These are phyloP conservation scores for Paulownia fortunei DNA, from an alignment of 257 asterid genomes.

Conservation along the genomic window DNA sequence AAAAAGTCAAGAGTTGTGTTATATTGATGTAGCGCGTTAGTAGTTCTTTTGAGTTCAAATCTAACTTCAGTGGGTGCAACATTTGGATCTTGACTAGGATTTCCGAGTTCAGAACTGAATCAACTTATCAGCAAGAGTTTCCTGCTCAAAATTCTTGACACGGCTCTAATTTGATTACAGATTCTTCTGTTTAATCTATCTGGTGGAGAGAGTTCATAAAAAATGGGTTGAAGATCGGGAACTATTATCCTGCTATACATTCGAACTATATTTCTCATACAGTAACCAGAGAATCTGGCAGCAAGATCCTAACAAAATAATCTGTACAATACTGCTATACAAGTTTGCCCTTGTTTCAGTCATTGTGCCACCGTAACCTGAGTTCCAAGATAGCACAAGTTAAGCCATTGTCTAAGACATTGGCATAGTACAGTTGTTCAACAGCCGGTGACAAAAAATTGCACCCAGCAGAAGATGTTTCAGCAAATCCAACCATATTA, in stretches of 20 bases:
- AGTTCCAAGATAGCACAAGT: not conserved
- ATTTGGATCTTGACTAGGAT: no score
- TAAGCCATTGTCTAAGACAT: not conserved
- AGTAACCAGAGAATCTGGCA: slow-evolving; percentile 27
- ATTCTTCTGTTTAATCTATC: not conserved
- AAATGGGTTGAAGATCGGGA: not conserved
- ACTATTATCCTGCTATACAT: slow-evolving; percentile 48
- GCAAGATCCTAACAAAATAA: slow-evolving; percentile 37
- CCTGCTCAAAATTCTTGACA: not conserved
- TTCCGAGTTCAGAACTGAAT: no score
- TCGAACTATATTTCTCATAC: slow-evolving; percentile 27
- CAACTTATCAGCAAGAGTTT: no score
- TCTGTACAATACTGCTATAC: slow-evolving; percentile 54
- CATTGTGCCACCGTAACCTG: not conserved
- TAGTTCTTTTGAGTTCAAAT: no score
- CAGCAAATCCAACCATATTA: no score
- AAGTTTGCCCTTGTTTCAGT: not conserved
- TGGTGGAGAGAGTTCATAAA: not conserved
- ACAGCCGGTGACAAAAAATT: not conserved
- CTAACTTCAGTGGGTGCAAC: no score
- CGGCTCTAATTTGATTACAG: not conserved
- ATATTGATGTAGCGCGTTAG: no score
- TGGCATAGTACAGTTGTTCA: not conserved
- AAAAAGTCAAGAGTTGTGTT: no score
- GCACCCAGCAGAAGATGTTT: not conserved